Percentiles rank a stretch among this genome's conserved stretches.
Conservation (phyloP, 495 filamentous ascomycete genomes). For the Lepidopterella palustris region DNA sequence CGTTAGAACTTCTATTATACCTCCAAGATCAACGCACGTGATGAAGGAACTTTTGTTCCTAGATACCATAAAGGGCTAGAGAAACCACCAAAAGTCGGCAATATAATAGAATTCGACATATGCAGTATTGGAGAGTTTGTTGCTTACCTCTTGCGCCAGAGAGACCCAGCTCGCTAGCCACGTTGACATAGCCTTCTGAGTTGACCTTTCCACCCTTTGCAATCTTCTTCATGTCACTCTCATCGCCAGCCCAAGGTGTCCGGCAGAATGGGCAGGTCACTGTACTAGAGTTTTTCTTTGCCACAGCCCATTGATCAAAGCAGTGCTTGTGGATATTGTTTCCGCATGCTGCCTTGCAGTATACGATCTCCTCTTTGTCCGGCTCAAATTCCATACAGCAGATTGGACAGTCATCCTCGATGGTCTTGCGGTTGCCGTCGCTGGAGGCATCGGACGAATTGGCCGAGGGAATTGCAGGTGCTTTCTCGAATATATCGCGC, state of each 20-base stretch:
- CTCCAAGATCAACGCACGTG: too few relatives aligned
- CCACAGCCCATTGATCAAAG: conserved; percentile 63
- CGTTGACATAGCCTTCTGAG: conserved; percentile 60
- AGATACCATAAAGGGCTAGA: too few relatives aligned
- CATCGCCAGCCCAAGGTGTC: conserved; percentile 54
- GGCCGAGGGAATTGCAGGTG: conserved; percentile 41
- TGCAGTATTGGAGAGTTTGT: too few relatives aligned
- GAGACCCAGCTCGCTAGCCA: conserved; percentile 56
- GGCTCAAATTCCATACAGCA: conserved; percentile 64
- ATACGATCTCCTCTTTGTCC: conserved; percentile 53
- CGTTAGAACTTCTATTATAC: too few relatives aligned
- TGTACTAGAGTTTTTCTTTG: conserved; percentile 40
- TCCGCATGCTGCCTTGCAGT: conserved; percentile 66
- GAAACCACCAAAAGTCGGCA: too few relatives aligned
- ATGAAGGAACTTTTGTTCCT: too few relatives aligned
- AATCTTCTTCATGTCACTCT: conserved; percentile 42
- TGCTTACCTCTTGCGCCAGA: conserved; percentile 47
- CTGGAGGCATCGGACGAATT: conserved; percentile 25
- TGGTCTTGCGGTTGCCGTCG: conserved; percentile 50
- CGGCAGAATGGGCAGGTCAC: conserved; percentile 67
- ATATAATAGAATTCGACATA: too few relatives aligned
- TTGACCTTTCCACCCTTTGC: conserved; percentile 37
- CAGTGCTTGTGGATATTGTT: conserved; percentile 72
- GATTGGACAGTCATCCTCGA: conserved; percentile 74
- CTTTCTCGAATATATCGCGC: conserved; percentile 50